Conservation (phyloP, 73 alveolate genomes). For the Paramecium primaurelia region DNA sequence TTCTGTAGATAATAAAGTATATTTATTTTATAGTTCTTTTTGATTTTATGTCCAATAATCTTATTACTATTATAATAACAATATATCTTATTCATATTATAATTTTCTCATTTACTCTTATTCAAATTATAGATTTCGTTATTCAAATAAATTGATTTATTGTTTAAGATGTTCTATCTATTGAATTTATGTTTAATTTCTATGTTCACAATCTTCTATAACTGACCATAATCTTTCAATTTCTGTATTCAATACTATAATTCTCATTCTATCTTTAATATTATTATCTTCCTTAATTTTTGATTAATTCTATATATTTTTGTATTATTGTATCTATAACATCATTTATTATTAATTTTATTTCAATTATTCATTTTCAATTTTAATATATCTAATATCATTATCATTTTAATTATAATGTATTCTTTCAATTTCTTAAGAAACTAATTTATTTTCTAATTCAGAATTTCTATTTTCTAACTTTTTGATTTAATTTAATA, state of each 20-base stretch:
- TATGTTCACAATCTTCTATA: background rate
- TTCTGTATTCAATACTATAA: background rate
- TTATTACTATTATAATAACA: background rate
- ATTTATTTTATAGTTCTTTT: background rate
- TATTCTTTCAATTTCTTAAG: background rate
- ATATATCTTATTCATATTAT: background rate
- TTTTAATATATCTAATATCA: background rate
- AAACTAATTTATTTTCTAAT: background rate
- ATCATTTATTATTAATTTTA: background rate
- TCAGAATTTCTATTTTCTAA: background rate
- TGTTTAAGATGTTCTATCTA: background rate
- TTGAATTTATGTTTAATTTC: background rate
- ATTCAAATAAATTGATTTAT: background rate
- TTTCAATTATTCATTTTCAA: background rate
- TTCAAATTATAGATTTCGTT: background rate
- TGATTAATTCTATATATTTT: background rate
- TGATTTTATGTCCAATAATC: background rate
- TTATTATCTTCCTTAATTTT: background rate
- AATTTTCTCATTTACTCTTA: background rate
- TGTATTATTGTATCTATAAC: background rate
- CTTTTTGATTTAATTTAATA: background rate
- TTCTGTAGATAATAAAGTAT: background rate
- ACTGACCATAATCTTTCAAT: conserved; percentile 38
- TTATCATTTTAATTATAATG: background rate
- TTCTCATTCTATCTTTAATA: background rate